Percentiles rank a stretch among this genome's conserved stretches.
Evolutionary conservation across 1,284 basidiomycete genomes (phyloP).

Genomic region (Cutaneotrichosporon cavernicola): DNA sequence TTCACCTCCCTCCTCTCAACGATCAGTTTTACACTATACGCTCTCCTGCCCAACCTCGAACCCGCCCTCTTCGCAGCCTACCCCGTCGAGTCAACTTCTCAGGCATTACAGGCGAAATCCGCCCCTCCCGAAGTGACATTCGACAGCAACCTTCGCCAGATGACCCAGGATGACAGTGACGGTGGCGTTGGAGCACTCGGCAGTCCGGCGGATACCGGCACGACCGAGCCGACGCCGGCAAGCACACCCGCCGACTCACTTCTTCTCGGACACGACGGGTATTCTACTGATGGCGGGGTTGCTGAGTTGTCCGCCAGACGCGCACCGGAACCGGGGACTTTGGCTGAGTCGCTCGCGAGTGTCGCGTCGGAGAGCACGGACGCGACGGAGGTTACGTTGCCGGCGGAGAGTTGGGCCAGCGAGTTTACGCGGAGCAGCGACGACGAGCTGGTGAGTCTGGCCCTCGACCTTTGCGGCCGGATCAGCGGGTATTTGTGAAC

Average conservation of each 20-base stretch:
- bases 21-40: constrained; percentile 52
- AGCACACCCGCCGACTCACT: constrained; percentile 32
- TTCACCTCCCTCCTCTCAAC: constrained; percentile 50
- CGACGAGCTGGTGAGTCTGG: constrained; percentile 20
- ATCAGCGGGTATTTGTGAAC: background rate
- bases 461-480: background rate
- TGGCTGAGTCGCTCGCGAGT: constrained; percentile 17
- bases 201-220: constrained; percentile 21
- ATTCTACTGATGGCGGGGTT: constrained; percentile 3
- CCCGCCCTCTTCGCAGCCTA: constrained; percentile 44
- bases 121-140: background rate
- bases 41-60: constrained; percentile 49
- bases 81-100: constrained; percentile 44
- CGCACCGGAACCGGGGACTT: constrained; percentile 10
- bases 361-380: constrained; percentile 10
- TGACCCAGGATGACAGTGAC: constrained; percentile 10
- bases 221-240: constrained; percentile 19
- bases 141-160: background rate
- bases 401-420: constrained; percentile 40
- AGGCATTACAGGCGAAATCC: constrained; percentile 34
- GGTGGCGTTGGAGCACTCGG: constrained; percentile 8
- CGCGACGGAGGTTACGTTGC: background rate
- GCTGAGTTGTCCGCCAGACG: background rate
- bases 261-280: constrained; percentile 23
- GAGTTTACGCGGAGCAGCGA: constrained; percentile 28